Evolutionary conservation across 352 stramenopile species (phyloP), one percentile per base, ranked within the genome.

Genomic region (Phytophthora gonapodyides): DNA sequence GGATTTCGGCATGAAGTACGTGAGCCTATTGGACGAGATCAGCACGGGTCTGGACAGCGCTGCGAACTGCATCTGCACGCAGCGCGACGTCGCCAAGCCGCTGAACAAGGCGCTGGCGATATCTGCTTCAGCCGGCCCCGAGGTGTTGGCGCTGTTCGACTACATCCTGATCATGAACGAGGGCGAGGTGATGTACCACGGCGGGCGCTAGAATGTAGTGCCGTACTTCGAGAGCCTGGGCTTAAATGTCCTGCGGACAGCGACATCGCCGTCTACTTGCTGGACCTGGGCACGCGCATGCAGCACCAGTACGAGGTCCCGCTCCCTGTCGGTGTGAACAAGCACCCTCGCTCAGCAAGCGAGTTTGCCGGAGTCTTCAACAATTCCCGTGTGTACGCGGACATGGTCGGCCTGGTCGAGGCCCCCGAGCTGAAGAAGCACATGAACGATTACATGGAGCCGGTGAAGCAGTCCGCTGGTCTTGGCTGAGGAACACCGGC

Each of bases 61-160:
- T 16, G 66, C 73, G 13, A 83, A 83, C 52, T 80, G 78, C 40
- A 69, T 77, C 48, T 71, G 59, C 35, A 63, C 57, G 17, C 64
- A 82, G 55, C 62, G 64, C 11, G 65, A 54, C 41, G 70, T 82
- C 24, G 74, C 76, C 10, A 60, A 80, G 46, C 62, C 50, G 15
- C 51, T 89, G 15, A 56, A 68, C 35, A 68, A 72, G 38, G 84
- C 78, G 17, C 52, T 74, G 35, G 78, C 89, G 19, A 75, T 97
- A 15, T 84, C 71, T 97, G 50, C 69, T 97, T 12, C 74, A 98
- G 67, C 92, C 93, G 42, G 77, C 92, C 3, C 73, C 3, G 70
- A 82, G 56, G 70, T 82, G n/a, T 75, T 76, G 34, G 61, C 58
- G 43, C 68, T 80, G 17, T 80, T 80, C 42, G 71, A 80, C 55